Conservation (phyloP, 805 yeast species). For the Candida rishiriensis region DNA sequence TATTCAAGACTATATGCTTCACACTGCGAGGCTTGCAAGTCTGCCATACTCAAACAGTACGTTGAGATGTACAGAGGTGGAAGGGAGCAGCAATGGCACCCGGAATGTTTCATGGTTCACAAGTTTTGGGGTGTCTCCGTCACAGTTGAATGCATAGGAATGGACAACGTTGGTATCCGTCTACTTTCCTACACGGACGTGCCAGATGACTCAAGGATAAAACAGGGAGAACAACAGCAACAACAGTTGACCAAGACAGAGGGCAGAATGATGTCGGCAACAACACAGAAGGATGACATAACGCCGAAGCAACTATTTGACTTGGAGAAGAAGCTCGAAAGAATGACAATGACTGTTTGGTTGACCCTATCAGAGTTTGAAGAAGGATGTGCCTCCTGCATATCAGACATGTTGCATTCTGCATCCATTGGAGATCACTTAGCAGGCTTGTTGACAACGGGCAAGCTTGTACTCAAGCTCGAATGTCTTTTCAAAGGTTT, state of each 20-base stretch:
- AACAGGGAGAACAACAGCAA: too few species aligned
- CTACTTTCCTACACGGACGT: slow-evolving; percentile 2
- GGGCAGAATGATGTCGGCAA: slow-evolving; percentile 5
- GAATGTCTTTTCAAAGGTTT: slow-evolving; percentile 75
- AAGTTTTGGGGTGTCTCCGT: slow-evolving; percentile 92
- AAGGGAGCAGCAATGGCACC: slow-evolving; percentile 95
- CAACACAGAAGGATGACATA: slow-evolving; percentile 29
- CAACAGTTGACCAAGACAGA: too few species aligned
- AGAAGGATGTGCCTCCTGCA: slow-evolving; percentile 83
- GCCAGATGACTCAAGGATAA: too few species aligned
- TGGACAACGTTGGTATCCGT: slow-evolving; percentile 20
- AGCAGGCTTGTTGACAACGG: slow-evolving; percentile 66
- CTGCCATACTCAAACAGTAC: slow-evolving; percentile 89
- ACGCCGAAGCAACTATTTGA: slow-evolving; percentile 45
- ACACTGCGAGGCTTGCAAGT: slow-evolving; percentile 89
- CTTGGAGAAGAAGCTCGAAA: slow-evolving; percentile 63
- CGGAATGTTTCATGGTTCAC: slow-evolving; percentile 97
- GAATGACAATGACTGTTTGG: slow-evolving; percentile 67
- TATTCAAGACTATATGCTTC: slow-evolving; percentile 83
- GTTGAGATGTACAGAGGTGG: slow-evolving; percentile 92
- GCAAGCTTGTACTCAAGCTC: slow-evolving; percentile 64
- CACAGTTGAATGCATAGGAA: slow-evolving; percentile 55
- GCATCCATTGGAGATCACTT: slow-evolving; percentile 71
- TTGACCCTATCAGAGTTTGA: slow-evolving; percentile 81
- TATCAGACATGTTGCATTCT: slow-evolving; percentile 84